A percentile compares a stretch with the other conserved stretches of the same genome.
Evolutionary conservation across 208 protist genomes (phyloP).

Genomic region (Trypanosoma platydactyli): DNA sequence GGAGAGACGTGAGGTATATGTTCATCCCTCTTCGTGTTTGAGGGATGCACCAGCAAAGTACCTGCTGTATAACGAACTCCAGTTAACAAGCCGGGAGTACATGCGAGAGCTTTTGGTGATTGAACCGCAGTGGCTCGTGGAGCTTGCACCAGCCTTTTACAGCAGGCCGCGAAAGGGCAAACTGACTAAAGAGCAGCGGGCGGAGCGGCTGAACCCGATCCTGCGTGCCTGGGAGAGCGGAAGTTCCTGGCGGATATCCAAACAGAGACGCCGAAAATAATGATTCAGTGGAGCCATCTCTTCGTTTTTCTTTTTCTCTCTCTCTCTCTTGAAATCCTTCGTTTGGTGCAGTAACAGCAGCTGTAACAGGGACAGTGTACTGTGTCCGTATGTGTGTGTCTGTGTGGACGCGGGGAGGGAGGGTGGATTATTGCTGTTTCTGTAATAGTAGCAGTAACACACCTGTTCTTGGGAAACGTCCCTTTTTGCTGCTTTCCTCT

Average conservation of each 20-base stretch:
- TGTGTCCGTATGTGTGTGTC: too few relatives aligned
- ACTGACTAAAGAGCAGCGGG: constrained; percentile 78
- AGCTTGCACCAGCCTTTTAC: constrained; percentile 95
- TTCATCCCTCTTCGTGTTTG: constrained; percentile 86
- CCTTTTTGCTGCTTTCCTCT: too few relatives aligned
- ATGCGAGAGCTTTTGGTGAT: constrained; percentile 95
- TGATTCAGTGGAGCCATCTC: background rate
- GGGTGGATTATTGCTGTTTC: too few relatives aligned
- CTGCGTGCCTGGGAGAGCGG: constrained; percentile 88
- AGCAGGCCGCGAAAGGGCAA: constrained; percentile 55
- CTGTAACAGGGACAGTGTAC: too few relatives aligned
- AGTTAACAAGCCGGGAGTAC: constrained; percentile 97
- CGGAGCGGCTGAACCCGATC: constrained; percentile 83
- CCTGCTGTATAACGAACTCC: constrained; percentile 97
- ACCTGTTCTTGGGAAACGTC: too few relatives aligned
- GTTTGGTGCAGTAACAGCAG: too few relatives aligned
- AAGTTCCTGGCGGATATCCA: constrained; percentile 88
- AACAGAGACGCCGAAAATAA: constrained; percentile 56
- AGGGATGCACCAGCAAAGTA: constrained; percentile 91
- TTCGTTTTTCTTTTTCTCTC: constrained; percentile 1
- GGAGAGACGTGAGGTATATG: constrained; percentile 88
- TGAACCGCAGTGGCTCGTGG: constrained; percentile 93
- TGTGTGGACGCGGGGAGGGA: too few relatives aligned
- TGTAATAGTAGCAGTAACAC: too few relatives aligned
- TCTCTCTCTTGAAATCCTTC: too few relatives aligned